Conservation (phyloP, 2,329 filamentous ascomycete species). For the Diaporthe longicolla region DNA sequence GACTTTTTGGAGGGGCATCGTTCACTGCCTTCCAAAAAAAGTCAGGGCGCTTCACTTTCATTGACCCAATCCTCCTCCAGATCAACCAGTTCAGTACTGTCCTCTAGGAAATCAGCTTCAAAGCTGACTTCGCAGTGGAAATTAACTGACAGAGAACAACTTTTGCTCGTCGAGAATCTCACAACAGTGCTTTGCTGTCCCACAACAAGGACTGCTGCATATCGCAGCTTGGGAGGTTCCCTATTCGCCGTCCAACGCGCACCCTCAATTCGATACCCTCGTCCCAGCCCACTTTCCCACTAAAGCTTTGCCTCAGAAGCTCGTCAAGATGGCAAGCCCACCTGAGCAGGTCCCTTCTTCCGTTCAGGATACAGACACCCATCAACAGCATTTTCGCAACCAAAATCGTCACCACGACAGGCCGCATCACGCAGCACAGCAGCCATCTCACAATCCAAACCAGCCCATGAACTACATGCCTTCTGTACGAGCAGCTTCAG, state of each 20-base stretch:
- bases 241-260: not conserved
- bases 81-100: not conserved
- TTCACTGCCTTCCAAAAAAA: conserved; percentile 21
- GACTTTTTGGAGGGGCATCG: conserved; percentile 32
- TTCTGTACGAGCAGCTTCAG: conserved; percentile 49
- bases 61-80: not conserved
- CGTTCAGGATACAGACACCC: conserved; percentile 5
- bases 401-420: conserved; percentile 23
- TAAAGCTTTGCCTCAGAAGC: conserved; percentile 20
- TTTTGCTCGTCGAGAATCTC: not conserved
- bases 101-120: conserved; percentile 20
- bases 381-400: conserved; percentile 13
- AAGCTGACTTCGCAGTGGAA: conserved; percentile 2
- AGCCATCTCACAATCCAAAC: conserved; percentile 26
- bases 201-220: conserved; percentile 5
- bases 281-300: not conserved
- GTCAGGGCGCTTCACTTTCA: conserved; percentile 23
- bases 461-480: conserved; percentile 40
- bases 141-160: not conserved
- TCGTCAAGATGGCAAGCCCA: conserved; percentile 20
- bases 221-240: conserved; percentile 12
- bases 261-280: not conserved
- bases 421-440: conserved; percentile 1
- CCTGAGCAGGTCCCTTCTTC: conserved; percentile 17
- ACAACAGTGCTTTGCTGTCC: conserved; percentile 6